Evolutionary conservation across 2,329 filamentous ascomycete species (phyloP), one percentile per base, ranked within the genome.

Genomic region (Gaeumannomyces sp.): DNA sequence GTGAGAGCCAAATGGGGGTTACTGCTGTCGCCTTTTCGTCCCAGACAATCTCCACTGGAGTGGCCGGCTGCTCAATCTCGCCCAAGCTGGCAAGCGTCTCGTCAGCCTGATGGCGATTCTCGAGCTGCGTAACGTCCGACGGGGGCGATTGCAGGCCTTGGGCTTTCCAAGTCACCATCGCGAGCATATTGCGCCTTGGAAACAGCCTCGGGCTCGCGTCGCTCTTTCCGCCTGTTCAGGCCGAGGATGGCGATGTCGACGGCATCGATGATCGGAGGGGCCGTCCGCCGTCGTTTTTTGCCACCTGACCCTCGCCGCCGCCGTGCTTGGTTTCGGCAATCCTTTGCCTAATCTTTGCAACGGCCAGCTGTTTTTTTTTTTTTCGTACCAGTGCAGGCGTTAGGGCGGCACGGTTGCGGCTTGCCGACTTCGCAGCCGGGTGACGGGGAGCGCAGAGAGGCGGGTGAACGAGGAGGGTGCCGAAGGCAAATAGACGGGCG

Each of bases 251-350:
- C 60, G 19, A 56, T 31, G 27, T 62, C 60, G 38, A 31, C 53
- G 60, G 60, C 60, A 16, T 62, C 60, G 11, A 62, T 25, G 38
- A 62, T 62, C 8, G 7, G 27, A 29, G 38, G 35, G 27, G 38
- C 38, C 38, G 53, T 31, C 22, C 27, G 25, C 28, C 38, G 14
- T 4, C 27, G 35, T 56, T 13, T 56, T 33, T 16, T 4, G 33
- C 22, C 16, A 31, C 27, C 14, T 27, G 16, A 14, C 10, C 38
- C 27, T 14, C 35, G 45, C 4, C 22, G 31, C 19, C 11, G 33
- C 53, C 31, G 27, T 27, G n/a, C 31, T 50, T 53, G 5, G 29
- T 38, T 31, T 31, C 60, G 16, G 38, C 28, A 22, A 62, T 45
- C 29, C 60, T 35, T 3, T 35, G 33, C 7, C 60, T 38, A 19